A percentile compares a stretch with the other conserved stretches of the same genome.
Evolutionary conservation across 1,139 yeast species (phyloP).

Genomic region (Taphrina confusa): DNA sequence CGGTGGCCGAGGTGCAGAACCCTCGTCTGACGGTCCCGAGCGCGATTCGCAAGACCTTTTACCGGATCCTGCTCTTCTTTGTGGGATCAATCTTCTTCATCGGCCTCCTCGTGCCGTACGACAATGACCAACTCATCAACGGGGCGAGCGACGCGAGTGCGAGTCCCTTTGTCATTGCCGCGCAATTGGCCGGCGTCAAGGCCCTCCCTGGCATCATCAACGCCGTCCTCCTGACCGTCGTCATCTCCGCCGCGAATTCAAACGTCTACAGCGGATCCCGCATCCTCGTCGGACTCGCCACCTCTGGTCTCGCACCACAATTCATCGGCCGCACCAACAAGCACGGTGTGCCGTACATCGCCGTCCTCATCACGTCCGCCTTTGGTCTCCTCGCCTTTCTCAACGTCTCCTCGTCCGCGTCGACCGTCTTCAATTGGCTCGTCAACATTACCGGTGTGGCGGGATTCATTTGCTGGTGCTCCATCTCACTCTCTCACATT

Average conservation of each 20-base stretch:
- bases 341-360: slow-evolving; percentile 59
- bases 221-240: slow-evolving; percentile 71
- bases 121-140: slow-evolving; percentile 56
- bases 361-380: slow-evolving; percentile 52
- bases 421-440: slow-evolving; percentile 77
- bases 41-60: slow-evolving; percentile 79
- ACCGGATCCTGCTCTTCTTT: slow-evolving; percentile 78
- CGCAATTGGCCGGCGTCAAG: slow-evolving; percentile 63
- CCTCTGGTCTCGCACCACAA: slow-evolving; percentile 63
- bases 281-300: slow-evolving; percentile 61
- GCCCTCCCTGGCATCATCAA: slow-evolving; percentile 74
- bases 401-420: slow-evolving; percentile 65
- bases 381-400: slow-evolving; percentile 61
- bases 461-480: slow-evolving; percentile 55
- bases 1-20: slow-evolving; percentile 84
- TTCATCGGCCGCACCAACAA: slow-evolving; percentile 58
- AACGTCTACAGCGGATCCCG: slow-evolving; percentile 66
- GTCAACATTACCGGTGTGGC: slow-evolving; percentile 72
- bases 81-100: slow-evolving; percentile 70
- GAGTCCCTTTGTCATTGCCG: slow-evolving; percentile 77
- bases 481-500: slow-evolving; percentile 53
- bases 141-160: slow-evolving; percentile 52
- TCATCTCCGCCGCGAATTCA: slow-evolving; percentile 72
- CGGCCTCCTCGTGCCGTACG: slow-evolving; percentile 67
- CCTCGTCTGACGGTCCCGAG: slow-evolving; percentile 80